Evolutionary conservation across 139 green algal species (phyloP).

Genomic region (Haematococcus sp.): DNA sequence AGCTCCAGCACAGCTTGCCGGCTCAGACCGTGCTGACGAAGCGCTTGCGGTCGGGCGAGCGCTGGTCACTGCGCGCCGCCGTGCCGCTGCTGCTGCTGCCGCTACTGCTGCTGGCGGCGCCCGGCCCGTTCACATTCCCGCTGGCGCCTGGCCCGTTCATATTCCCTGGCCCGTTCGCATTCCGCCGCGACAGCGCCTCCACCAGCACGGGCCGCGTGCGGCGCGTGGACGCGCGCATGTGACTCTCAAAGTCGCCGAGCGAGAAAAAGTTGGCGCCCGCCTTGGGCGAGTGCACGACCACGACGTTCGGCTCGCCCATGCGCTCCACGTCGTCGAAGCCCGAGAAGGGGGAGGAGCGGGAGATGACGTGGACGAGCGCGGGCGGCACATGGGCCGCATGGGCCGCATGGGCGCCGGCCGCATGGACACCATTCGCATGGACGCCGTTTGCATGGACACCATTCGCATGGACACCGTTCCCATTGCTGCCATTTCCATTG

Average conservation of each 20-base stretch:
- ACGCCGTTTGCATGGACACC: not conserved
- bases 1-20: too few species aligned
- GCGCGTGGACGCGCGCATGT: constrained; percentile 41
- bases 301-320: constrained; percentile 44
- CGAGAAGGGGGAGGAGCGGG: constrained; percentile 68
- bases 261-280: constrained; percentile 67
- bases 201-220: too few species aligned
- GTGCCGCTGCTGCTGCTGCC: too few species aligned
- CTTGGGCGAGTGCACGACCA: constrained; percentile 69
- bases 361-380: constrained; percentile 84
- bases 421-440: not conserved
- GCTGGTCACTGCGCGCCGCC: too few species aligned
- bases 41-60: too few species aligned
- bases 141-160: not conserved
- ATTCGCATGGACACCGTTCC: not conserved
- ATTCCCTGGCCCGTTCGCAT: not conserved
- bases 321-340: constrained; percentile 63
- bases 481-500: not conserved
- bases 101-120: not conserved
- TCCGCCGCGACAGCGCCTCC: not conserved
- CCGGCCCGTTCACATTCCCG: not conserved
- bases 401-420: not conserved
- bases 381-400: constrained; percentile 17
- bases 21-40: too few species aligned
- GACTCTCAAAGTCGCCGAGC: constrained; percentile 72